phyloP scores from a whole-genome alignment of 1,139 yeast genomes.

The Cylindricascospora bacillispora region DNA sequence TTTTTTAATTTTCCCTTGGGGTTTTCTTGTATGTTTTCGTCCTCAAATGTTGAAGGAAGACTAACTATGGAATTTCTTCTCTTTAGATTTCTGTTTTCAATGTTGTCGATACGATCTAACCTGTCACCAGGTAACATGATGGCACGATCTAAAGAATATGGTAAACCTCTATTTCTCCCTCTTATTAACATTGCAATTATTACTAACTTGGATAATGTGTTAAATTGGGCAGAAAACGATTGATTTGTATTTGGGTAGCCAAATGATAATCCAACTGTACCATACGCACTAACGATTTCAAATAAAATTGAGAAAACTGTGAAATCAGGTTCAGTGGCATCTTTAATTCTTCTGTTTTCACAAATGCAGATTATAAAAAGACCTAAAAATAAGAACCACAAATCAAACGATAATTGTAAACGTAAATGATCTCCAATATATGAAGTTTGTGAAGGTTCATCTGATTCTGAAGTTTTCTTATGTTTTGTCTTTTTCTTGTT shows the following conservation, averaged over 20 bases:
- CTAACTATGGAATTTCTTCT: too few species aligned
- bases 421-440: conserved; percentile 82
- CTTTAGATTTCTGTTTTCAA: conserved; percentile 38
- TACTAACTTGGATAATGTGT: conserved; percentile 64
- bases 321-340: conserved; percentile 37
- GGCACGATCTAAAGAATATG: conserved; percentile 88
- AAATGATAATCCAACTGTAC: conserved; percentile 83
- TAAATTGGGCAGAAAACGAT: conserved; percentile 64
- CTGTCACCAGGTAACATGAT: conserved; percentile 71
- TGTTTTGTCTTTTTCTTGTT: conserved; percentile 1
- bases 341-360: conserved; percentile 52
- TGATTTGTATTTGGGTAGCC: conserved; percentile 62
- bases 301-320: conserved; percentile 63
- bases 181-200: conserved; percentile 83
- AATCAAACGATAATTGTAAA: conserved; percentile 82
- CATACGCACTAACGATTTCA: conserved; percentile 90
- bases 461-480: conserved; percentile 3
- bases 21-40: too few species aligned
- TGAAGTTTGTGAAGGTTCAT: conserved; percentile 28
- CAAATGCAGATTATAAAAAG: conserved; percentile 75
- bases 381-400: conserved; percentile 88
- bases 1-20: conserved; percentile 4
- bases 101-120: conserved; percentile 52
- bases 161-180: conserved; percentile 95
- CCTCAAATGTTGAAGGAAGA: too few species aligned